phyloP scores from a whole-genome alignment of 805 yeast genomes.

The Lipomyces sp. region DNA sequence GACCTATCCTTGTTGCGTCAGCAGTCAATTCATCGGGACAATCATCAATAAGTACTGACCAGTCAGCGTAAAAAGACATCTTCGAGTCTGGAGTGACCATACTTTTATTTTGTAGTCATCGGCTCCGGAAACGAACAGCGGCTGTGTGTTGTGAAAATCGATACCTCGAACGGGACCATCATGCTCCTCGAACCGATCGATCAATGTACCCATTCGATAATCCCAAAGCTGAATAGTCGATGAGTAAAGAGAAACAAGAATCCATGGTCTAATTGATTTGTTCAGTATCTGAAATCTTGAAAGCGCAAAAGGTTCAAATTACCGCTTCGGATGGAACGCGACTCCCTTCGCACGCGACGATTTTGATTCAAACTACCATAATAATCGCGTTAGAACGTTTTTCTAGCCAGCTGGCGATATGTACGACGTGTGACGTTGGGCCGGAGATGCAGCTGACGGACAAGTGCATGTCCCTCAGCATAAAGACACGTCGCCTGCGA shows the following conservation, averaged over 20 bases:
- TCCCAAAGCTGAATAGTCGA: constrained; percentile 99
- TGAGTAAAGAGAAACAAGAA: constrained; percentile 89
- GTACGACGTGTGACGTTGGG: neutral
- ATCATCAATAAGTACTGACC: constrained; percentile 26
- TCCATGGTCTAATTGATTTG: constrained; percentile 75
- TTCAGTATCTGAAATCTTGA: neutral
- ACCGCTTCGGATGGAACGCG: constrained; percentile 90
- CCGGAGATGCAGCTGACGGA: neutral
- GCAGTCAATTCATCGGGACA: neutral
- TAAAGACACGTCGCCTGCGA: neutral
- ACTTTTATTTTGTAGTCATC: constrained; percentile 95
- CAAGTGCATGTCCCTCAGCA: too few relatives aligned
- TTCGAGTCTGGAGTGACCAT: constrained; percentile 91
- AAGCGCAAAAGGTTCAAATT: constrained; percentile 32
- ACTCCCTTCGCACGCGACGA: constrained; percentile 97
- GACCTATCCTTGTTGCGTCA: constrained; percentile 57
- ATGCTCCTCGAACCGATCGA: constrained; percentile 96
- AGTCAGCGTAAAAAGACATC: constrained; percentile 85
- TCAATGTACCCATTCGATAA: constrained; percentile 97
- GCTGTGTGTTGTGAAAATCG: constrained; percentile 97
- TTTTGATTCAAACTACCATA: constrained; percentile 86
- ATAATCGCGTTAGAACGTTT: neutral
- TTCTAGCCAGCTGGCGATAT: neutral
- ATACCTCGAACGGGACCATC: constrained; percentile 97
- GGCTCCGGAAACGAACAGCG: constrained; percentile 95